Conservation (phyloP, 495 filamentous ascomycete genomes). For the Parathielavia appendiculata region DNA sequence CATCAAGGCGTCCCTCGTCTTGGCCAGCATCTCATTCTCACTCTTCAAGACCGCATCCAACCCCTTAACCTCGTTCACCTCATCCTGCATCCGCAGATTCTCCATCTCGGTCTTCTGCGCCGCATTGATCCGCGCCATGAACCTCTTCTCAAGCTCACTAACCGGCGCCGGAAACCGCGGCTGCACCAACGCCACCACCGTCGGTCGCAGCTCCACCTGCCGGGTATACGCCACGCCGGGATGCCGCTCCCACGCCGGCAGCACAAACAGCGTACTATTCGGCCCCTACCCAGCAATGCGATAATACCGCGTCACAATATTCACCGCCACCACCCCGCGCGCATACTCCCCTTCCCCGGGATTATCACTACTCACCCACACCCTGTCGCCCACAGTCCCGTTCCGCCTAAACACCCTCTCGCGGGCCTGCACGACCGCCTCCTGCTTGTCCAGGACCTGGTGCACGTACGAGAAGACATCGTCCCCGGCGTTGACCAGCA, state of each 20-base stretch:
- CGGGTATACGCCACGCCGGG: conserved; percentile 39
- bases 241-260: conserved; percentile 45
- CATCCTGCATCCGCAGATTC: not conserved
- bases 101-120: conserved; percentile 16
- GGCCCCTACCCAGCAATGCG: conserved; percentile 39
- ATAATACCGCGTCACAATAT: conserved; percentile 44
- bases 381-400: conserved; percentile 33
- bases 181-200: conserved; percentile 39
- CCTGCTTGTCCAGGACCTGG: conserved; percentile 41
- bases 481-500: conserved; percentile 49
- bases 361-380: conserved; percentile 19
- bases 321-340: conserved; percentile 40
- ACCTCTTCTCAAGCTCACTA: conserved; percentile 35
- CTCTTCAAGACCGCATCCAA: conserved; percentile 19
- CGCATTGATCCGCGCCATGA: conserved; percentile 14
- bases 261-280: conserved; percentile 40
- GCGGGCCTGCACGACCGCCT: conserved; percentile 28
- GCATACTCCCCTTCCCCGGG: conserved; percentile 23
- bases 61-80: conserved; percentile 8
- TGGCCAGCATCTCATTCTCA: conserved; percentile 20
- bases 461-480: conserved; percentile 44
- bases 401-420: conserved; percentile 23
- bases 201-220: conserved; percentile 41
- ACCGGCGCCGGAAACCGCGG: conserved; percentile 32
- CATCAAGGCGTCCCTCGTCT: conserved; percentile 20